A percentile compares a stretch with the other conserved stretches of the same genome.
Conservation (phyloP, 495 filamentous ascomycete genomes). For the Penicillium egyptiacum region DNA sequence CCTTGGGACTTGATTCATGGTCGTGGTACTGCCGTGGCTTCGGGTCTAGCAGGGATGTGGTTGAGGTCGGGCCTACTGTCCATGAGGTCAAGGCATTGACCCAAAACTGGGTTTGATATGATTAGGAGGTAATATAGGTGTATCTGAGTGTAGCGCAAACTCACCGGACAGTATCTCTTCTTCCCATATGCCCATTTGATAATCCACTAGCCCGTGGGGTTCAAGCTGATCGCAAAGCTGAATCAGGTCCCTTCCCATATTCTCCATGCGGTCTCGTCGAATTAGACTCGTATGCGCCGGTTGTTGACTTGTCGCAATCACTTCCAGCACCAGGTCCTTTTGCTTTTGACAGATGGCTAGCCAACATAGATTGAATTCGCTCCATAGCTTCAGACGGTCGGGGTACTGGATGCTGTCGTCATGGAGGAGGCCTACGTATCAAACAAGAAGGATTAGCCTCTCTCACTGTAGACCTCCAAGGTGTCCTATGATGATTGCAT, state of each 20-base stretch:
- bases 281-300: conserved; percentile 65
- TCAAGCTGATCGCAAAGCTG: conserved; percentile 83
- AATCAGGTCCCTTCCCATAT: conserved; percentile 79
- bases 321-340: conserved; percentile 66
- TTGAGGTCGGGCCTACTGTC: conserved; percentile 39
- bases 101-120: conserved; percentile 51
- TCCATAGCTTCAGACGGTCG: conserved; percentile 81
- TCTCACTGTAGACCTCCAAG: conserved; percentile 2
- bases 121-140: background rate
- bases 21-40: conserved; percentile 25
- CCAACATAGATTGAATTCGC: conserved; percentile 95
- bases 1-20: conserved; percentile 22
- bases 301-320: conserved; percentile 59
- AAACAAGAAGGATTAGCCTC: conserved; percentile 33
- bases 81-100: conserved; percentile 62
- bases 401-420: conserved; percentile 72
- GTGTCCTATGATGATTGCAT: conserved; percentile 25
- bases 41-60: conserved; percentile 23
- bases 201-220: conserved; percentile 88
- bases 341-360: conserved; percentile 83
- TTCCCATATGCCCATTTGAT: conserved; percentile 95
- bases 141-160: conserved; percentile 32
- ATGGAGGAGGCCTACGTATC: conserved; percentile 59
- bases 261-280: conserved; percentile 64
- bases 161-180: conserved; percentile 83